Conservation (phyloP, 305 asterid genomes). For the Fraxinus baroniana region DNA sequence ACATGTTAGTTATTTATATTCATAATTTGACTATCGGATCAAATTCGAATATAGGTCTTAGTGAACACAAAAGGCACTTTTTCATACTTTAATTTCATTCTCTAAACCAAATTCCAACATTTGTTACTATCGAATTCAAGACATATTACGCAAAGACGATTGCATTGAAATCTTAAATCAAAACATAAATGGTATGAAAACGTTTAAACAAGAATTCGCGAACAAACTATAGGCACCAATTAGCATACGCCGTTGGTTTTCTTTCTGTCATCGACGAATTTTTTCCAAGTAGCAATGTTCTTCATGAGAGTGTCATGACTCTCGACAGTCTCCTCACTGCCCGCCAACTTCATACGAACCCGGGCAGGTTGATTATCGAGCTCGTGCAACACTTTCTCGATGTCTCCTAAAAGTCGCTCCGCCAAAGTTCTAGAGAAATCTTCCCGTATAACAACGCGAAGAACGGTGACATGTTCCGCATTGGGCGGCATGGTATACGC, state of each 20-base stretch:
- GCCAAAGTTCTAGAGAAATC: constrained; percentile 53
- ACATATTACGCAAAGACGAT: too few relatives aligned
- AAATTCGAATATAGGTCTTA: too few relatives aligned
- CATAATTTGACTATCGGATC: too few relatives aligned
- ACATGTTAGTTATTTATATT: too few relatives aligned
- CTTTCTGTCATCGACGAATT: constrained; percentile 40
- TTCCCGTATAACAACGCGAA: constrained; percentile 53
- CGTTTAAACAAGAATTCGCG: background rate
- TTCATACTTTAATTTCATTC: too few relatives aligned
- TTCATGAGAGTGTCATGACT: constrained; percentile 17
- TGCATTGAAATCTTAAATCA: too few relatives aligned
- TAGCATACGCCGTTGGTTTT: constrained; percentile 36
- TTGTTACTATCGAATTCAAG: too few relatives aligned
- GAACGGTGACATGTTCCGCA: constrained; percentile 40
- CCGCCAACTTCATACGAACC: constrained; percentile 27
- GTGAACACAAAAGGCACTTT: too few relatives aligned
- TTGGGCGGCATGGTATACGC: constrained; percentile 56
- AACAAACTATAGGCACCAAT: background rate
- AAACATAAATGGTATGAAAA: too few relatives aligned
- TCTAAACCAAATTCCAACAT: too few relatives aligned
- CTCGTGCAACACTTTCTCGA: constrained; percentile 41
- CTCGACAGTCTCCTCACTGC: background rate
- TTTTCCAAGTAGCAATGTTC: constrained; percentile 46
- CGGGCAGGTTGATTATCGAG: constrained; percentile 36
- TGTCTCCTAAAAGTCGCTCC: constrained; percentile 44